Evolutionary conservation across 2,329 filamentous ascomycete genomes (phyloP).

Genomic region (Colletotrichum plurivorum): DNA sequence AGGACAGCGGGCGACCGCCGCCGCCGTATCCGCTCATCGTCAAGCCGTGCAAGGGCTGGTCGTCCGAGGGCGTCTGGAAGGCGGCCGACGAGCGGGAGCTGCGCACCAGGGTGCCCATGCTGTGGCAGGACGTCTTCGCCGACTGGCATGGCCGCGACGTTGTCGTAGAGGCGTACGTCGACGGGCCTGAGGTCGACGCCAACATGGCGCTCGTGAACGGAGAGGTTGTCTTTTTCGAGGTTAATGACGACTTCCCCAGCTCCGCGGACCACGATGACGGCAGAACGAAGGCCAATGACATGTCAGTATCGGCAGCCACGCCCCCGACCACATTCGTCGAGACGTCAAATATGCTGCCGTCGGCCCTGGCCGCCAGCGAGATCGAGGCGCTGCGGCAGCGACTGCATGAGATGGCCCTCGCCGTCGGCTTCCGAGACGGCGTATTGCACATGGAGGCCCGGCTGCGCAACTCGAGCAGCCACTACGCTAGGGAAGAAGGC

Average conservation of each 20-base stretch:
- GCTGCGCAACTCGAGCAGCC: constrained; percentile 44
- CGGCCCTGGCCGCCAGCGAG: constrained; percentile 43
- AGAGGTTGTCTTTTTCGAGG: constrained; percentile 55
- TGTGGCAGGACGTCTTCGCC: constrained; percentile 40
- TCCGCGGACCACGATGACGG: neutral
- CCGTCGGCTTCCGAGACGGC: constrained; percentile 46
- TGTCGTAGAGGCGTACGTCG: constrained; percentile 55
- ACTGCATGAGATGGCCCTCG: constrained; percentile 41
- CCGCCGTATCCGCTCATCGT: constrained; percentile 50
- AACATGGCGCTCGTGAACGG: constrained; percentile 57
- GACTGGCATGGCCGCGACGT: constrained; percentile 44
- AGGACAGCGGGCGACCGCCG: neutral
- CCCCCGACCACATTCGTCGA: neutral
- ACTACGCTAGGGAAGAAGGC: constrained; percentile 37
- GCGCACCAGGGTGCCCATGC: constrained; percentile 42
- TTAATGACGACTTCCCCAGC: constrained; percentile 55
- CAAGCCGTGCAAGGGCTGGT: constrained; percentile 53
- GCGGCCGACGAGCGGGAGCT: constrained; percentile 48
- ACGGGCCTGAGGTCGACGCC: constrained; percentile 58
- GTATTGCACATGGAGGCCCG: constrained; percentile 50
- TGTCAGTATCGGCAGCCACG: neutral
- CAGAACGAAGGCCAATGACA: too few species aligned
- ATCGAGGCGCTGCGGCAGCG: constrained; percentile 40
- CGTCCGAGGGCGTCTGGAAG: constrained; percentile 49
- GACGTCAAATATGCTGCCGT: constrained; percentile 42